Evolutionary conservation across 2,329 filamentous ascomycete species (phyloP), one percentile per base, ranked within the genome.

Genomic region (Macroventuria anomochaeta): DNA sequence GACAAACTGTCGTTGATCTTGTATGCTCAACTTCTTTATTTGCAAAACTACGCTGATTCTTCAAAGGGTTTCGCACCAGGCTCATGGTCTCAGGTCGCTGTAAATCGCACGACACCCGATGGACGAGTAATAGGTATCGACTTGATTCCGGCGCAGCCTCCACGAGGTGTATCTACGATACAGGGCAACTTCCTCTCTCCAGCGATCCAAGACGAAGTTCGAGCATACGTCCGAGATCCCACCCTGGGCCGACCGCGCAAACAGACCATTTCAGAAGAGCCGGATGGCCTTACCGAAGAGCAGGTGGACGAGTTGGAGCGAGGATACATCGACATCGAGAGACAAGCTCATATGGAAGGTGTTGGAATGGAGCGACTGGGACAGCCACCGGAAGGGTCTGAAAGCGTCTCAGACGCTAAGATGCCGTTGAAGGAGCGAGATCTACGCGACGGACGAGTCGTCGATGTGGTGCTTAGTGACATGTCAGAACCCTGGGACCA

Each of bases 401-500:
- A 62, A 1, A 58, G 65, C 60, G 20, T 44, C 59, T 29, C 62
- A 64, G 47, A 64, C 36, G 56, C 65, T 5, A 62, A 68, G 49
- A 49, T 73, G 50, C 67, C 70, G 7, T 48, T 64, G 28, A 66
- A 65, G 42, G 68, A 72, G 36, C 67, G 72, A 11, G 75, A 78
- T 43, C 63, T 75, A 28, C 74, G 73, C 52, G 59, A 71, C 38
- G 82, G 82, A 58, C 82, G 83, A 69, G 85, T 85, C 69, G 93
- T 97, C 61, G 91, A 97, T 78, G 85, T 99, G 71, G 91, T 99
- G 73, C 81, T 99, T 73, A 96, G 91, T 86, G 95, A 99, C 84
- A 99, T 99, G 95, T 99, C 88, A 85, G 93, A 83, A 83, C 93
- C 95, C 88, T 97, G 92, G 92, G 82, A 86, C 68, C 89, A 90